These are phyloP conservation scores for Diplodia sapinea DNA, from an alignment of 2,329 filamentous ascomycete species.

Conservation along the genomic window DNA sequence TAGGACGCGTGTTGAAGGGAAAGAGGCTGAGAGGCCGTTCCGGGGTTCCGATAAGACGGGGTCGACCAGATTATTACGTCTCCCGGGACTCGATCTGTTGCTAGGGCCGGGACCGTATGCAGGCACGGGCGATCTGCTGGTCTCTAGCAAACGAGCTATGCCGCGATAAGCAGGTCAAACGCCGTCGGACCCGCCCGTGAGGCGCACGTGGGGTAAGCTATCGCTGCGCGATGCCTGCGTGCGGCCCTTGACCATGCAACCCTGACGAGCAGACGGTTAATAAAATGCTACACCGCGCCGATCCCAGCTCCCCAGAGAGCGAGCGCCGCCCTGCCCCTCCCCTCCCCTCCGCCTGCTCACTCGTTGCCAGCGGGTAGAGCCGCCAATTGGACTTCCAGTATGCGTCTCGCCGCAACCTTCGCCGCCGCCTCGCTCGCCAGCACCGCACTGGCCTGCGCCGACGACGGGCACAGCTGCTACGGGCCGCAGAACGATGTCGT, in stretches of 20 bases:
- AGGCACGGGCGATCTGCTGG: constrained; percentile 25
- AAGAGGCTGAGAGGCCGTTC: not conserved
- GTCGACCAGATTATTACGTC: constrained; percentile 20
- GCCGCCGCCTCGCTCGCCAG: not conserved
- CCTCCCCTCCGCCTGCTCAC: not conserved
- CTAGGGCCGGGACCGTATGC: not conserved
- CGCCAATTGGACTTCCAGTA: not conserved
- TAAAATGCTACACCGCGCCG: constrained; percentile 9
- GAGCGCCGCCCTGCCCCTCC: not conserved
- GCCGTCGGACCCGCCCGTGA: constrained; percentile 8
- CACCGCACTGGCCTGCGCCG: constrained; percentile 40
- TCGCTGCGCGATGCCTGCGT: not conserved
- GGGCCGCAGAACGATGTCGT: constrained; percentile 50
- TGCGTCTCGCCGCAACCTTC: constrained; percentile 19
- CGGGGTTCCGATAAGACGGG: constrained; percentile 8
- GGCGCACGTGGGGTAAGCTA: constrained; percentile 16
- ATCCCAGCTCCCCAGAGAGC: not conserved
- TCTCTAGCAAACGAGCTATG: constrained; percentile 5
- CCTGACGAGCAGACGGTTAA: not conserved
- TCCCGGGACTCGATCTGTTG: not conserved
- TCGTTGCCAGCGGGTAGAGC: constrained; percentile 8
- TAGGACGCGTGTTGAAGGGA: not conserved
- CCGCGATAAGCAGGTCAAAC: constrained; percentile 23
- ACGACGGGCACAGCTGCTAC: constrained; percentile 46
- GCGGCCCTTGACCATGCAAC: not conserved